These are phyloP conservation scores for Parasarocladium wereldwijsianum DNA, from an alignment of 2,329 filamentous ascomycete species.

Conservation along the genomic window DNA sequence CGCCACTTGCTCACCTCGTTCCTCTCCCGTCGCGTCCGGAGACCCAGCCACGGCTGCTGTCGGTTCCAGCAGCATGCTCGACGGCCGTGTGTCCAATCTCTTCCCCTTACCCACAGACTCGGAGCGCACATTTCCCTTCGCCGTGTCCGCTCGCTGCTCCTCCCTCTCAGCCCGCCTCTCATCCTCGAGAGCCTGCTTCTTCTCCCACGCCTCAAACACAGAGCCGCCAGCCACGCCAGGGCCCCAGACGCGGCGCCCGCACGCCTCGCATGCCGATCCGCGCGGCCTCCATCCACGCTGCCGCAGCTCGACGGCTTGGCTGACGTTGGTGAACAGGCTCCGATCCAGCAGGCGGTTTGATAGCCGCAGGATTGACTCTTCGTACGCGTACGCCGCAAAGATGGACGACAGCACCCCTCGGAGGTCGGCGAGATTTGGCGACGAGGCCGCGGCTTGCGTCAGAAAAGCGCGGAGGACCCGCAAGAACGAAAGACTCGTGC, in stretches of 20 bases:
- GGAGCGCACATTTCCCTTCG: too few species aligned
- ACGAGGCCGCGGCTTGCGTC: conserved; percentile 62
- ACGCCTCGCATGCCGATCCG: conserved; percentile 78
- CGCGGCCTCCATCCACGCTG: conserved; percentile 81
- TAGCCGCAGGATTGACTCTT: conserved; percentile 74
- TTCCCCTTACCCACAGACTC: conserved; percentile 35
- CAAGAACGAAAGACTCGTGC: conserved; percentile 64
- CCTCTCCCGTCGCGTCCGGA: conserved; percentile 14
- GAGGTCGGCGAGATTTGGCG: conserved; percentile 76
- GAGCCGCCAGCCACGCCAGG: conserved; percentile 58
- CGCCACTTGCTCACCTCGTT: conserved; percentile 5
- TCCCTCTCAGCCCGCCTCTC: conserved; percentile 28
- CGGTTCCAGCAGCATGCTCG: conserved; percentile 24
- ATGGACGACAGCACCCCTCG: conserved; percentile 75
- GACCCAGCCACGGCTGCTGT: neutral
- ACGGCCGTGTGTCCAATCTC: conserved; percentile 21
- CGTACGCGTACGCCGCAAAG: conserved; percentile 90
- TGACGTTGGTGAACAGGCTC: conserved; percentile 74
- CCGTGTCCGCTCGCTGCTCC: conserved; percentile 13
- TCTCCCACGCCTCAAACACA: conserved; percentile 74
- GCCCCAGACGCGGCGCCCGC: conserved; percentile 73
- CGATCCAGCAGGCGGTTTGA: conserved; percentile 79
- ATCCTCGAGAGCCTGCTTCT: conserved; percentile 34
- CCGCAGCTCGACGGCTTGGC: conserved; percentile 56
- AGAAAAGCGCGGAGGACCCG: conserved; percentile 83